These are phyloP conservation scores for Echium plantagineum DNA, from an alignment of 257 asterid species.

Conservation along the genomic window DNA sequence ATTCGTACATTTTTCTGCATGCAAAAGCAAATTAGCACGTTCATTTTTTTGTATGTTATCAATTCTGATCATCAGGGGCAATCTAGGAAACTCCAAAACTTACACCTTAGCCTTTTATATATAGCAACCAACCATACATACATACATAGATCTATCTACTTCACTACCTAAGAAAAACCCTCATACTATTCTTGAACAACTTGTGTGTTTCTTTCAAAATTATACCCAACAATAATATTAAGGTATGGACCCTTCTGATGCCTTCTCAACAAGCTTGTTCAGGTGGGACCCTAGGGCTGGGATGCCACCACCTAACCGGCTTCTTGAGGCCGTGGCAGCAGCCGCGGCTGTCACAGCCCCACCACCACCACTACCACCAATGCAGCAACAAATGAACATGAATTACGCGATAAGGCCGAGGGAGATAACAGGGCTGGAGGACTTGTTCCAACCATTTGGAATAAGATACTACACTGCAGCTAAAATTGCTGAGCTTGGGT, in stretches of 20 bases:
- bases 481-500: constrained; percentile 83
- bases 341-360: constrained; percentile 9
- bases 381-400: constrained; percentile 23
- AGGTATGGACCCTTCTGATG: constrained; percentile 81
- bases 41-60: constrained; percentile 23
- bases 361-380: constrained; percentile 18
- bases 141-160: neutral
- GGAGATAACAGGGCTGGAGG: constrained; percentile 81
- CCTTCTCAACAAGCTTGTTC: constrained; percentile 77
- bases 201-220: neutral
- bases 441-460: constrained; percentile 81
- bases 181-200: neutral
- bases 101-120: neutral
- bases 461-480: constrained; percentile 83
- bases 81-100: constrained; percentile 13
- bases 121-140: no score
- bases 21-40: constrained; percentile 39
- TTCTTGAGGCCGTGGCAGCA: constrained; percentile 48
- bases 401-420: constrained; percentile 41
- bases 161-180: neutral
- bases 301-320: constrained; percentile 39
- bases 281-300: constrained; percentile 77
- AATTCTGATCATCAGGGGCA: constrained; percentile 6
- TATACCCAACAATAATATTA: no score
- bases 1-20: constrained; percentile 18